Evolutionary conservation across 1,139 yeast species (phyloP).

Genomic region (Hemisphaericaspora xylanilytica): DNA sequence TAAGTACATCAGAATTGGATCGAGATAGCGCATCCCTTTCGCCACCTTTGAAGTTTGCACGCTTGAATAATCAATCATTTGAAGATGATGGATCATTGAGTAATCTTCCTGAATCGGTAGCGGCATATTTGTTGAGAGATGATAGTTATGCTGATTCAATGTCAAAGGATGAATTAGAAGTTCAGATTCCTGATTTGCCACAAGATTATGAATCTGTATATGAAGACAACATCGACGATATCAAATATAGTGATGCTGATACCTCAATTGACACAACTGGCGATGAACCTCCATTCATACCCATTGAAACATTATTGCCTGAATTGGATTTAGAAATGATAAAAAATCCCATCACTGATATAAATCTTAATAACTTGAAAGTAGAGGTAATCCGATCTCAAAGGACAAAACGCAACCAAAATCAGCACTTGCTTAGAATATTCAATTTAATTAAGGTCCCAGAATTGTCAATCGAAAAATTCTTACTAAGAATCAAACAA

Average conservation of each 20-base stretch:
- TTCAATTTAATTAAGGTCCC: conserved; percentile 40
- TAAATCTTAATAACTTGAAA: conserved; percentile 17
- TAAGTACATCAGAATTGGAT: conserved; percentile 5
- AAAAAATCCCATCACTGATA: conserved; percentile 18
- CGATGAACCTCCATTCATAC: conserved; percentile 18
- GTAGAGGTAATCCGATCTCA: conserved; percentile 21
- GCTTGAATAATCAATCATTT: conserved; percentile 11
- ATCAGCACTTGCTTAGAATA: conserved; percentile 32
- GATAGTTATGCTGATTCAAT: conserved; percentile 5
- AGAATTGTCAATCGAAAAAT: conserved; percentile 34
- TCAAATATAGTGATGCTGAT: conserved; percentile 5
- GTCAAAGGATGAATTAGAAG: conserved; percentile 4
- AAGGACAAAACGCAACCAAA: conserved; percentile 20
- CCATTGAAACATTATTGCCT: conserved; percentile 25
- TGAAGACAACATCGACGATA: conserved; percentile 11
- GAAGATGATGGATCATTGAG: conserved; percentile 1
- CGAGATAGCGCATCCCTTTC: conserved; percentile 18
- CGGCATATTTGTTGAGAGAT: conserved; percentile 13
- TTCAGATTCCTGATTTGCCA: conserved; percentile 3
- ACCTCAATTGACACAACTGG: conserved; percentile 11
- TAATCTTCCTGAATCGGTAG: conserved; percentile 11
- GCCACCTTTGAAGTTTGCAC: conserved; percentile 23
- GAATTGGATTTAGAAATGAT: conserved; percentile 16
- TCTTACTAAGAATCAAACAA: conserved; percentile 38
- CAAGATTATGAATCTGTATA: conserved; percentile 7